These are phyloP conservation scores for Pyrus hybrid DNA, from an alignment of 331 rosid genomes.

Conservation along the genomic window DNA sequence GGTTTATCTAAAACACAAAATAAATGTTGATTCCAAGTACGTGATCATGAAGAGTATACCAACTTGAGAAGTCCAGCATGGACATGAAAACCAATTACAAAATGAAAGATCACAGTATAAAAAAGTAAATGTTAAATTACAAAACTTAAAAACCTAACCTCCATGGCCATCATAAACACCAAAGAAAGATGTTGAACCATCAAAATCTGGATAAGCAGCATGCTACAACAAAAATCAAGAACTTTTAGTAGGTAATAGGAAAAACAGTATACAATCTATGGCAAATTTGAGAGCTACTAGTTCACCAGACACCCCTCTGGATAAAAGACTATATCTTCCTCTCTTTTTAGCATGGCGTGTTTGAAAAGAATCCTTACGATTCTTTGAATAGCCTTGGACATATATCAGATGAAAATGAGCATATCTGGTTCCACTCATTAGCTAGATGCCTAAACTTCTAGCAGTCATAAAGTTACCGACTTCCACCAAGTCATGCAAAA, in stretches of 20 bases:
- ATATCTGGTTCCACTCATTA: neutral
- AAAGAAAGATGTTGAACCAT: constrained; percentile 74
- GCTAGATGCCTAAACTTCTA: neutral
- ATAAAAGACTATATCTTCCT: neutral
- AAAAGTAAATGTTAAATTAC: neutral
- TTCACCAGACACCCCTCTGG: neutral
- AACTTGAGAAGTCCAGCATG: neutral
- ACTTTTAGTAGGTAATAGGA: neutral
- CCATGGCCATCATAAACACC: constrained; percentile 99
- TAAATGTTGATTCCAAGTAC: too few relatives aligned
- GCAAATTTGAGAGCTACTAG: neutral
- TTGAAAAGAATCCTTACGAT: neutral
- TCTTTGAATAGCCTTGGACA: neutral
- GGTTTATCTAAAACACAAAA: neutral
- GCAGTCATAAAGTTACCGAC: neutral
- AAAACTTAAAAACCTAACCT: constrained; percentile 39
- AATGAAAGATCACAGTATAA: neutral
- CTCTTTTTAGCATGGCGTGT: neutral
- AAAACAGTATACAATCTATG: neutral
- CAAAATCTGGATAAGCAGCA: constrained; percentile 77
- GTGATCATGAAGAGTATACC: too few relatives aligned
- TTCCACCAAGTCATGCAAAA: neutral
- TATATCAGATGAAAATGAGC: neutral
- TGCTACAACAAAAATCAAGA: constrained; percentile 45
- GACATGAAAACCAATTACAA: neutral